Conservation (phyloP, 2,329 filamentous ascomycete species). For the Botrytis elliptica region DNA sequence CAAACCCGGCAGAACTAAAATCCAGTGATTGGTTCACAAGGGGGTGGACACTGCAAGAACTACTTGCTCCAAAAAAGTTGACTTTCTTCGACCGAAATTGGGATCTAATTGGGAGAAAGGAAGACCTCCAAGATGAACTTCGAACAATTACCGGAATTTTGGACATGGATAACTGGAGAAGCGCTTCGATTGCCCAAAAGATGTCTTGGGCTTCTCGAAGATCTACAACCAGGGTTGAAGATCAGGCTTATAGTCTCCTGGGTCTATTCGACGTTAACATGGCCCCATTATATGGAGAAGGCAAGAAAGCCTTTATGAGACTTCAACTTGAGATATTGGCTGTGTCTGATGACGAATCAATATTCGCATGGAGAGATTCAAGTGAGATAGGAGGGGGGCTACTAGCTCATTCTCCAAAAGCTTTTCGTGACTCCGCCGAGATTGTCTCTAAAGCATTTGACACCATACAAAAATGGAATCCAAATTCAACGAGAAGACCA, state of each 20-base stretch:
- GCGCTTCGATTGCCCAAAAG: neutral
- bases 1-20: neutral
- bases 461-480: neutral
- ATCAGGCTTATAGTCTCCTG: neutral
- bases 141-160: neutral
- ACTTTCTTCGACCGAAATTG: neutral
- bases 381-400: neutral
- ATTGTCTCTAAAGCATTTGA: neutral
- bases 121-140: neutral
- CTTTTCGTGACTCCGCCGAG: neutral
- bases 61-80: neutral
- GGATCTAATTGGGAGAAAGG: neutral
- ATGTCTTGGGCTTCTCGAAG: neutral
- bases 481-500: neutral
- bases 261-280: neutral
- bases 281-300: neutral
- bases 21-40: neutral
- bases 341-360: neutral
- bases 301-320: neutral
- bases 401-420: neutral
- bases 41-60: neutral
- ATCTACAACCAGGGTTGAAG: neutral
- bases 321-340: neutral
- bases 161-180: neutral
- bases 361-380: neutral